phyloP scores from a whole-genome alignment of 2,329 filamentous ascomycete species.

The Colletotrichum sp. region DNA sequence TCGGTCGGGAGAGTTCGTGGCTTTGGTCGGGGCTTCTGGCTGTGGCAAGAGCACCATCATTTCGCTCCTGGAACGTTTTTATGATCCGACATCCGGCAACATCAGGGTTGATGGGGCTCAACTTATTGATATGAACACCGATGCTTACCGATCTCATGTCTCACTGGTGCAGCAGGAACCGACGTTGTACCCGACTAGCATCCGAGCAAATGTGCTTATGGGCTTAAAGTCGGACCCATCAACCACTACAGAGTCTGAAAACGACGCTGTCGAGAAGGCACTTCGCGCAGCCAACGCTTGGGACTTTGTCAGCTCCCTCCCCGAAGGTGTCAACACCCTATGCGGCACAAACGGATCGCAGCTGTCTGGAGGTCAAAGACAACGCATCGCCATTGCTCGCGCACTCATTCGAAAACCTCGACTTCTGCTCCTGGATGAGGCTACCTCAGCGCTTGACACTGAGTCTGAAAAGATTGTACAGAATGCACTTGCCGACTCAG shows the following conservation, averaged over 20 bases:
- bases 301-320: slow-evolving; percentile 59
- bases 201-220: slow-evolving; percentile 60
- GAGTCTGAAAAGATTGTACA: slow-evolving; percentile 70
- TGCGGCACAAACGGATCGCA: slow-evolving; percentile 72
- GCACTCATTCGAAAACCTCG: slow-evolving; percentile 70
- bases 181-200: slow-evolving; percentile 41
- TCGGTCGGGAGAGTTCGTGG: slow-evolving; percentile 51
- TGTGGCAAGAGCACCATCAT: slow-evolving; percentile 67
- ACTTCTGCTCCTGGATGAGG: slow-evolving; percentile 75
- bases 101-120: neutral
- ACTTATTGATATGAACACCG: slow-evolving; percentile 31
- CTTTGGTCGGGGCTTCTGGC: slow-evolving; percentile 59
- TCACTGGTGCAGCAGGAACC: slow-evolving; percentile 12
- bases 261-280: slow-evolving; percentile 50
- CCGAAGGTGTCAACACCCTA: slow-evolving; percentile 60
- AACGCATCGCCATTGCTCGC: slow-evolving; percentile 75
- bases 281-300: slow-evolving; percentile 60
- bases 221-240: slow-evolving; percentile 34
- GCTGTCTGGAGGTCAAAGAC: slow-evolving; percentile 74
- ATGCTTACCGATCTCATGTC: neutral
- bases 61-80: slow-evolving; percentile 51
- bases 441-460: slow-evolving; percentile 69
- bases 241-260: neutral
- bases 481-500: slow-evolving; percentile 51
- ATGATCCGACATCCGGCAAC: slow-evolving; percentile 24